Conservation (phyloP, 495 filamentous ascomycete species). For the Margaritispora aquatica region DNA sequence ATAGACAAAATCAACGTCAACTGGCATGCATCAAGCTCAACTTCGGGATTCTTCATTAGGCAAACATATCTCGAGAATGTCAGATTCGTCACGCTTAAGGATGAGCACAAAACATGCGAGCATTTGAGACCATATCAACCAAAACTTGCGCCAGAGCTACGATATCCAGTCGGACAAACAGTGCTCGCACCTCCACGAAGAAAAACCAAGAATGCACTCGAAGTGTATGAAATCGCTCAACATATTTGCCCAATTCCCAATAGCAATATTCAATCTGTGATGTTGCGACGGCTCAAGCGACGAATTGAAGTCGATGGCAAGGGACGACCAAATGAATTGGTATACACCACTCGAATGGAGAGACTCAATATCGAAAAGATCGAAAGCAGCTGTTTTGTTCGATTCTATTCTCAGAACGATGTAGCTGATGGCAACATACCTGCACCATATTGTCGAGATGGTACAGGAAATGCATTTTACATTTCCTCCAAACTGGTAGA, state of each 20-base stretch:
- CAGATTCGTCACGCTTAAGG: conserved; percentile 47
- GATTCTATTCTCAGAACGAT: conserved; percentile 39
- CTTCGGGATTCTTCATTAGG: conserved; percentile 55
- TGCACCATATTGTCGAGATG: conserved; percentile 55
- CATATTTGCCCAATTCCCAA: conserved; percentile 29
- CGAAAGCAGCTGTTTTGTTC: conserved; percentile 49
- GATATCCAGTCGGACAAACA: conserved; percentile 46
- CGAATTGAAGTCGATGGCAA: conserved; percentile 32
- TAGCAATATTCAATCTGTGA: conserved; percentile 23
- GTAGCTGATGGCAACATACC: conserved; percentile 38
- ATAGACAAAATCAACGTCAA: conserved; percentile 45
- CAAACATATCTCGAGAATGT: conserved; percentile 49
- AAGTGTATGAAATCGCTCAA: conserved; percentile 48
- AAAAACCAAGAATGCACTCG: conserved; percentile 28
- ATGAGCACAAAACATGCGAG: conserved; percentile 36
- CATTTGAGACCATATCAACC: conserved; percentile 17
- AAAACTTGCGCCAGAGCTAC: neutral
- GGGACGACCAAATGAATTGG: conserved; percentile 57
- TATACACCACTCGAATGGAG: conserved; percentile 45
- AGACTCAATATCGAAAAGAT: conserved; percentile 35
- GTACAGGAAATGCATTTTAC: conserved; percentile 58
- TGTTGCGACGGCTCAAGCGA: conserved; percentile 40
- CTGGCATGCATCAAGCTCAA: conserved; percentile 36
- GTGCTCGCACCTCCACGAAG: conserved; percentile 36
- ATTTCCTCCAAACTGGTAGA: conserved; percentile 37